Evolutionary conservation across 1,284 basidiomycete species (phyloP), one percentile per base, ranked within the genome.

Genomic region (Apiotrichum akiyoshidainum): DNA sequence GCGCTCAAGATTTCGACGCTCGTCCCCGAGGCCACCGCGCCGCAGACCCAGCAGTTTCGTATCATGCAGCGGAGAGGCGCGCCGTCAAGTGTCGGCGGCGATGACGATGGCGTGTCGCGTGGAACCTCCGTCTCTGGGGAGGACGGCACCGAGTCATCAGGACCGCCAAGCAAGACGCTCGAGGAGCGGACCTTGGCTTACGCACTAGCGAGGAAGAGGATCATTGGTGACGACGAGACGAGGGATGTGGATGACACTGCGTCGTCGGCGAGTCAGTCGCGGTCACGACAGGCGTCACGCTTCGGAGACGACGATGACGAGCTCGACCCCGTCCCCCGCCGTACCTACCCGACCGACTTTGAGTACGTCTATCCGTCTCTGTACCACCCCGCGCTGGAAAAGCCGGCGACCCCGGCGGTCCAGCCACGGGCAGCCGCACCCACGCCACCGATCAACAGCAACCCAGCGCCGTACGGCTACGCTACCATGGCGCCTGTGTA

Each of bases 181-280:
- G 73, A 75, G 57, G 72, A 76, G 53, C 63, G 73, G 21, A 70
- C 73, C 42, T 60, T 66, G 6, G 72, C 69, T 5, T 76, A 76
- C 46, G 68, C 68, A 4, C 64, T 65, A 5, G 74, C 72, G 19
- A 52, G 68, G 47, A 71, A 72, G 54, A 60, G 72, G 55, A 75
- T 76, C 42, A 70, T 68, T 44, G 72, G 73, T n/a, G 56, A 59
- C 48, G 55, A 62, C n/a, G 58, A 60, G 8, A 5, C 35, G 22
- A 13, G 50, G 2, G 61, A 61, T 12, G 26, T 31, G 26, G 64
- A 65, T 40, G 61, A 65, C 19, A 59, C 42, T 21, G 50, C 47
- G 14, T 60, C 58, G 26, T 40, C 48, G 0, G 60, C 49, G 1
- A 58, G 59, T 16, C 55, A 51, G 22, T 52, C 54, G 4, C 57